Conservation (phyloP, 1,284 basidiomycete species). For the Schizophyllum commune region DNA sequence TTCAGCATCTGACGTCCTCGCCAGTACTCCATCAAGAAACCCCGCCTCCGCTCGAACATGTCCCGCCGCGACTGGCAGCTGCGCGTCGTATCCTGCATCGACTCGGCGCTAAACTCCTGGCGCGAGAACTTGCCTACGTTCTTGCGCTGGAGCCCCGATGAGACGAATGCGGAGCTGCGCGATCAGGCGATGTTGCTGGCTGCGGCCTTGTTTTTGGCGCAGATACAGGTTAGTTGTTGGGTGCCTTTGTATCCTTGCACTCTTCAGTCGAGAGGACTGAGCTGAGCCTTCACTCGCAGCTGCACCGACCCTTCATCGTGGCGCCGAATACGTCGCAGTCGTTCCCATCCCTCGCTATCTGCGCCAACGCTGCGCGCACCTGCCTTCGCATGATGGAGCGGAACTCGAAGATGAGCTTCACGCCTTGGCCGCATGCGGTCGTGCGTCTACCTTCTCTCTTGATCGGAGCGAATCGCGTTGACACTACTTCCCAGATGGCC, state of each 20-base stretch:
- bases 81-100: conserved; percentile 39
- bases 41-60: conserved; percentile 27
- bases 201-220: too few species aligned
- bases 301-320: conserved; percentile 44
- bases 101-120: conserved; percentile 44
- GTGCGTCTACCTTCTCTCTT: too few species aligned
- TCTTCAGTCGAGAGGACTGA: conserved; percentile 25
- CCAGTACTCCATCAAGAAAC: conserved; percentile 41
- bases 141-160: too few species aligned
- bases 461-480: too few species aligned
- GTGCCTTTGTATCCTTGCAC: too few species aligned
- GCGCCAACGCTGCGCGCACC: conserved; percentile 40
- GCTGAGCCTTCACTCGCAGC: conserved; percentile 18
- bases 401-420: conserved; percentile 5
- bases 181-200: too few species aligned
- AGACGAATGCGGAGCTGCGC: too few species aligned
- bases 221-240: too few species aligned
- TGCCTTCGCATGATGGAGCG: conserved; percentile 31
- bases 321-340: conserved; percentile 15
- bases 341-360: conserved; percentile 42
- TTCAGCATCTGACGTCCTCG: too few species aligned
- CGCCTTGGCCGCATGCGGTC: background rate
- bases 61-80: conserved; percentile 30
- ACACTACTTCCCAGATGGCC: too few species aligned
- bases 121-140: conserved; percentile 38